These are phyloP conservation scores for Phlyctochytrium bullatum DNA, from an alignment of 192 early-diverging fungal species.

Conservation along the genomic window DNA sequence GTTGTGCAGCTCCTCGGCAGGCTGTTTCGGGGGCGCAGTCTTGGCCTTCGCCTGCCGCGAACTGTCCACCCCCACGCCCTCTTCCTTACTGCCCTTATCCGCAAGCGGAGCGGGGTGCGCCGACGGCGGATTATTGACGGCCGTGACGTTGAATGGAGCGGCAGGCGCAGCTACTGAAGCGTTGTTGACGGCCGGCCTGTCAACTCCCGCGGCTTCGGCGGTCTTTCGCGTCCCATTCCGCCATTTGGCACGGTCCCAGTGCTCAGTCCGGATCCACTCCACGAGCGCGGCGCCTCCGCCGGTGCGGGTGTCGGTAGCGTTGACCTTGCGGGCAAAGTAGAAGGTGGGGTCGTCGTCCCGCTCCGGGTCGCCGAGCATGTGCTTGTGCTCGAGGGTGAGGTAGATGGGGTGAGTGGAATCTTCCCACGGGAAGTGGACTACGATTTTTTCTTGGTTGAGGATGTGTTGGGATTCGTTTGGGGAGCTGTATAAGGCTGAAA, in stretches of 20 bases:
- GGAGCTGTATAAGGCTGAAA: constrained; percentile 13
- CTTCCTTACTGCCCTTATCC: too few relatives aligned
- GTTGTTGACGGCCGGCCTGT: too few relatives aligned
- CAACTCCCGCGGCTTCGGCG: too few relatives aligned
- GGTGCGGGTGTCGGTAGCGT: constrained; percentile 24
- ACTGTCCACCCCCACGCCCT: too few relatives aligned
- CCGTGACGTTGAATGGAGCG: too few relatives aligned
- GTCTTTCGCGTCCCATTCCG: constrained; percentile 5
- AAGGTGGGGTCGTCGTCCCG: constrained; percentile 18
- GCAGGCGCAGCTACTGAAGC: too few relatives aligned
- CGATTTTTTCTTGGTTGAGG: constrained; percentile 17
- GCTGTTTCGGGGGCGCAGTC: too few relatives aligned
- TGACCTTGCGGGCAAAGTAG: constrained; percentile 44
- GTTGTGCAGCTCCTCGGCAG: too few relatives aligned
- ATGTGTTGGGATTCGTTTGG: constrained; percentile 14
- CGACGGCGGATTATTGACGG: too few relatives aligned
- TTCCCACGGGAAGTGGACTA: constrained; percentile 19
- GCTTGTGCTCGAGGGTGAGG: not conserved
- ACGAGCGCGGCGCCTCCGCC: constrained; percentile 11
- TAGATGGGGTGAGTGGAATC: constrained; percentile 18
- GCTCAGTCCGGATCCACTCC: constrained; percentile 38
- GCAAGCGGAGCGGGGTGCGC: too few relatives aligned
- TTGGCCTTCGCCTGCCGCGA: too few relatives aligned
- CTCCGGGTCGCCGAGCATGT: constrained; percentile 4
- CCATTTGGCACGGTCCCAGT: too few relatives aligned